Conservation (phyloP, 83 land plant species). For the Picea abies region DNA sequence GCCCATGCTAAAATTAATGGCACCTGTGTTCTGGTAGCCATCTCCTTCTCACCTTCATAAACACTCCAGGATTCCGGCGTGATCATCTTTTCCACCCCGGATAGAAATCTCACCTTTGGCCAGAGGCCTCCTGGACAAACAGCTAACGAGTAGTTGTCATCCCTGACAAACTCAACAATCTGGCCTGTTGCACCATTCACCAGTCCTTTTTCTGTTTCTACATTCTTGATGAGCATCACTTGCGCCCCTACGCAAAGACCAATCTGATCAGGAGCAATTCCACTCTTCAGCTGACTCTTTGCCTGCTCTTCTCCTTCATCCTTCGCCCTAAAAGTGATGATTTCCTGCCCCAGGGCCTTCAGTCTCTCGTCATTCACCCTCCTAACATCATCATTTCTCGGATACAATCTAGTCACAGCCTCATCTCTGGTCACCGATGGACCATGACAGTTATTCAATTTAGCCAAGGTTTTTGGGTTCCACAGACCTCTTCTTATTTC, state of each 20-base stretch:
- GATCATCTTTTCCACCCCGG: conserved; percentile 30
- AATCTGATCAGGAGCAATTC: conserved; percentile 33
- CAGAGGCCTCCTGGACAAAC: conserved; percentile 19
- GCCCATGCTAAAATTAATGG: conserved; percentile 85
- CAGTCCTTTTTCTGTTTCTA: conserved; percentile 37
- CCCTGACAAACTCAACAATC: conserved; percentile 19
- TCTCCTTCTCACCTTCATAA: conserved; percentile 37
- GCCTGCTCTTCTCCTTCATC: conserved; percentile 29
- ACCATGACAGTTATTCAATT: conserved; percentile 32
- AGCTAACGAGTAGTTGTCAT: neutral
- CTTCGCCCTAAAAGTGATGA: too few species aligned
- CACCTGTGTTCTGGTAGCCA: conserved; percentile 52
- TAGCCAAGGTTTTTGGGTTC: conserved; percentile 25
- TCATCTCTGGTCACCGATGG: too few species aligned
- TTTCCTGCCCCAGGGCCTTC: too few species aligned
- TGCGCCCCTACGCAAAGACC: conserved; percentile 70
- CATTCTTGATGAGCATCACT: conserved; percentile 74
- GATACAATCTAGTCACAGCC: too few species aligned
- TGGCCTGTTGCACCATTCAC: conserved; percentile 66
- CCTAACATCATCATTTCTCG: too few species aligned
- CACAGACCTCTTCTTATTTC: conserved; percentile 27
- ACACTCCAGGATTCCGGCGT: conserved; percentile 51
- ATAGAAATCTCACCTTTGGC: conserved; percentile 68
- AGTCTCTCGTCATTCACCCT: too few species aligned
- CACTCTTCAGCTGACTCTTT: conserved; percentile 23